Conservation (phyloP, 768 basidiomycete species). For the Hygrophorus russula region DNA sequence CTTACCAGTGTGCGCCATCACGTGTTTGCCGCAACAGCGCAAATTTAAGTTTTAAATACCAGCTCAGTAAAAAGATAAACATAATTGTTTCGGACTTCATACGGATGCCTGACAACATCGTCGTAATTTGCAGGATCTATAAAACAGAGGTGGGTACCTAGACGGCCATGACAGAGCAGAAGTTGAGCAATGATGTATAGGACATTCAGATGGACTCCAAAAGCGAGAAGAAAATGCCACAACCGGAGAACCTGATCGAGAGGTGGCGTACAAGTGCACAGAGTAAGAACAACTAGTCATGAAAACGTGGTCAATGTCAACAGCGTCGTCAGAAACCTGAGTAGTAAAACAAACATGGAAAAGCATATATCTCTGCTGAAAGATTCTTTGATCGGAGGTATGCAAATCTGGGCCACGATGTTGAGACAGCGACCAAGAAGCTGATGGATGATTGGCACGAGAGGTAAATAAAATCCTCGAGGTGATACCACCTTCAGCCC, state of each 20-base stretch:
- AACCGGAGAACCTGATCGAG: constrained; percentile 87
- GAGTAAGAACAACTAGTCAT: constrained; percentile 73
- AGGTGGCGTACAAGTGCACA: constrained; percentile 96
- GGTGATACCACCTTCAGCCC: constrained; percentile 67
- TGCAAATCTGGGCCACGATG: constrained; percentile 73
- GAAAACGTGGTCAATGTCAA: neutral
- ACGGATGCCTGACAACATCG: constrained; percentile 83
- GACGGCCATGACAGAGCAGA: constrained; percentile 75
- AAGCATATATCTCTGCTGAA: constrained; percentile 93
- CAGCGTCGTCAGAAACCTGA: neutral
- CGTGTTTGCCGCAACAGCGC: too few relatives aligned
- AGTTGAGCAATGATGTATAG: constrained; percentile 95
- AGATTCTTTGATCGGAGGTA: constrained; percentile 85
- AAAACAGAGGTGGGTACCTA: constrained; percentile 76
- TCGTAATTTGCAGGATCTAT: constrained; percentile 74
- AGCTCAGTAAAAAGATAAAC: constrained; percentile 7
- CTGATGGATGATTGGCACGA: constrained; percentile 27
- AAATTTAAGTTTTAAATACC: too few relatives aligned
- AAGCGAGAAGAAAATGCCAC: constrained; percentile 99
- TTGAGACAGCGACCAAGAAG: constrained; percentile 87
- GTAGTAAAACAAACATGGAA: constrained; percentile 62
- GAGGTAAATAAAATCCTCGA: neutral
- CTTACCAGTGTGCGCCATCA: too few relatives aligned
- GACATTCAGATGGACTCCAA: constrained; percentile 93
- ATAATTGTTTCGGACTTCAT: constrained; percentile 29